Conservation (phyloP, 352 stramenopile species). For the Phytophthora ohioensis region DNA sequence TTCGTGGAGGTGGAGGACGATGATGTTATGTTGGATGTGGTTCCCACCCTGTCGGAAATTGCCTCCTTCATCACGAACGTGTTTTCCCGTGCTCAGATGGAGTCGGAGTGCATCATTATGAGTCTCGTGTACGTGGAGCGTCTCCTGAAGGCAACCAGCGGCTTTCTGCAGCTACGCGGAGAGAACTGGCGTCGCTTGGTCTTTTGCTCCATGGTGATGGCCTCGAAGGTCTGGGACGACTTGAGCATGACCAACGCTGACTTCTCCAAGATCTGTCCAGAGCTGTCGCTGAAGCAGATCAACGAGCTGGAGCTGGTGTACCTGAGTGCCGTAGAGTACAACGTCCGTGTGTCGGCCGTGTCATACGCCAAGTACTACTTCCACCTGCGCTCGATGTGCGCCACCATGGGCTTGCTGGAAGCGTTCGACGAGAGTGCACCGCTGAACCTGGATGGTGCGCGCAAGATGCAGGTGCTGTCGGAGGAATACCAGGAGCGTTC, state of each 20-base stretch:
- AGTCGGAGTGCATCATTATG: conserved; percentile 98
- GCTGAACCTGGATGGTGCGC: conserved; percentile 82
- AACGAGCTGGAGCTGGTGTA: conserved; percentile 96
- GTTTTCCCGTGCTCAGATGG: conserved; percentile 92
- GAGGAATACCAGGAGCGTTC: conserved; percentile 89
- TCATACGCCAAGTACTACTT: conserved; percentile 98
- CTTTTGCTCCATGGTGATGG: conserved; percentile 97
- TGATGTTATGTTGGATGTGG: conserved; percentile 43
- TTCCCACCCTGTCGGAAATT: conserved; percentile 93
- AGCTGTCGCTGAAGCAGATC: conserved; percentile 93
- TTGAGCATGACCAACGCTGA: conserved; percentile 98
- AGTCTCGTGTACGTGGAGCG: conserved; percentile 97
- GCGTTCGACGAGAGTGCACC: conserved; percentile 81
- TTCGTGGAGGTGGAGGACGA: conserved; percentile 41
- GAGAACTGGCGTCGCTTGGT: conserved; percentile 95
- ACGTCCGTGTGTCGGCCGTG: conserved; percentile 86
- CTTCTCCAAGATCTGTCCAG: conserved; percentile 94
- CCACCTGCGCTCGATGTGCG: conserved; percentile 95
- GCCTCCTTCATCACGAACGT: conserved; percentile 94
- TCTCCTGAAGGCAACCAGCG: conserved; percentile 92
- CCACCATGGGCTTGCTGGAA: conserved; percentile 85
- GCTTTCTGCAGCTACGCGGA: conserved; percentile 75
- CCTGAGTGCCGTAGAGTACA: conserved; percentile 91
- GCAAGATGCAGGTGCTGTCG: conserved; percentile 90
- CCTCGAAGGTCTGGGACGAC: conserved; percentile 98